These are phyloP conservation scores for Bocquillonia castaneifolia DNA, from an alignment of 441 rosid genomes.

Conservation along the genomic window DNA sequence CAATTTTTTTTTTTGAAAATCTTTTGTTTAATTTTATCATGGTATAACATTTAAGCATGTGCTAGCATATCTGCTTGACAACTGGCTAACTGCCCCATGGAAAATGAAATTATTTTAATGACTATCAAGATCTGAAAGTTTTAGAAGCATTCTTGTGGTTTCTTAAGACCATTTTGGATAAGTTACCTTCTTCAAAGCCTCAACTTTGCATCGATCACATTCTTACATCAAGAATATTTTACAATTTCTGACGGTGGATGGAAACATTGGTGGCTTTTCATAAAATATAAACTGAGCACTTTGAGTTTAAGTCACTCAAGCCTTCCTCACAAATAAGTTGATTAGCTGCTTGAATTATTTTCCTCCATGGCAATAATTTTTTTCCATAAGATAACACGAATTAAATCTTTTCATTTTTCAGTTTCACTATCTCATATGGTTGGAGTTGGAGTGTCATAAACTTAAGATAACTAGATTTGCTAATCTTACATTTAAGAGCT, in stretches of 20 bases:
- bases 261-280: too few species aligned
- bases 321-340: neutral
- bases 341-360: neutral
- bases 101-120: neutral
- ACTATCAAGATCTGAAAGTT: neutral
- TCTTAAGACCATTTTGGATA: neutral
- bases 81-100: neutral
- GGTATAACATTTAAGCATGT: neutral
- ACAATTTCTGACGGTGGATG: neutral
- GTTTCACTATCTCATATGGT: neutral
- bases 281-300: neutral
- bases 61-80: neutral
- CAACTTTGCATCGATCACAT: neutral
- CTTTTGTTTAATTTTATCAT: neutral
- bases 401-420: neutral
- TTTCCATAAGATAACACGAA: neutral
- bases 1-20: neutral
- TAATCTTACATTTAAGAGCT: neutral
- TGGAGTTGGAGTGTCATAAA: neutral
- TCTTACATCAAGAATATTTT: neutral
- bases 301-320: neutral
- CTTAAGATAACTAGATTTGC: conserved; percentile 4
- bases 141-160: conserved; percentile 1
- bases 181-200: neutral
- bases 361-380: neutral